Evolutionary conservation across 2,329 filamentous ascomycete species (phyloP).

Genomic region (Fusarium sp.): DNA sequence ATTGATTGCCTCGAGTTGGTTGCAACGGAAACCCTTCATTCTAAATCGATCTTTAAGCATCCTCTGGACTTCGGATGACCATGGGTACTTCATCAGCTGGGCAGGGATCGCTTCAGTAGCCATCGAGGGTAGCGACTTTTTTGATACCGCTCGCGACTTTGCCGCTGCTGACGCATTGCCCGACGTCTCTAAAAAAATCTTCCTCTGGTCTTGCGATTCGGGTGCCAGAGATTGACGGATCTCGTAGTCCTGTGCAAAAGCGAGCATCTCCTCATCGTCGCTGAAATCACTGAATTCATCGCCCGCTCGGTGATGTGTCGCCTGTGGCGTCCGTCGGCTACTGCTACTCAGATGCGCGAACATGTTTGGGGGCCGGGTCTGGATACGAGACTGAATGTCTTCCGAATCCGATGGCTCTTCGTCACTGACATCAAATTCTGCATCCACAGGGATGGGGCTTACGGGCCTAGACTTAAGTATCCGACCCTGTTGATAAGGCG

Average conservation of each 20-base stretch:
- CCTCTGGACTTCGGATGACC: slow-evolving; percentile 86
- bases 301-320: slow-evolving; percentile 35
- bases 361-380: slow-evolving; percentile 12
- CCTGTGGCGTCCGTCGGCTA: slow-evolving; percentile 31
- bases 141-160: slow-evolving; percentile 48
- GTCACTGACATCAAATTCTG: slow-evolving; percentile 41
- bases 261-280: slow-evolving; percentile 63
- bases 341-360: not conserved
- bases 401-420: slow-evolving; percentile 47
- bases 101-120: slow-evolving; percentile 54
- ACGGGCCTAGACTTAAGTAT: not conserved
- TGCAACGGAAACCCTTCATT: slow-evolving; percentile 86
- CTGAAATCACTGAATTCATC: slow-evolving; percentile 60
- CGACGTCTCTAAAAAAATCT: slow-evolving; percentile 59
- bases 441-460: slow-evolving; percentile 18
- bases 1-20: slow-evolving; percentile 96
- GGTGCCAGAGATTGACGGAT: slow-evolving; percentile 49
- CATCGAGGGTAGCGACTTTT: slow-evolving; percentile 45
- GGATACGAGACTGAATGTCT: slow-evolving; percentile 39
- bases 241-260: slow-evolving; percentile 62
- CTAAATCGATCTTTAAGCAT: slow-evolving; percentile 86
- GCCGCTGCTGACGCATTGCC: slow-evolving; percentile 54
- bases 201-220: slow-evolving; percentile 45
- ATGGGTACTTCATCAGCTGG: slow-evolving; percentile 73
- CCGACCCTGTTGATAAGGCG: slow-evolving; percentile 2